Percentiles rank a stretch among this genome's conserved stretches.
Conservation (phyloP, 2,329 filamentous ascomycete species). For the Trichophyton simii region DNA sequence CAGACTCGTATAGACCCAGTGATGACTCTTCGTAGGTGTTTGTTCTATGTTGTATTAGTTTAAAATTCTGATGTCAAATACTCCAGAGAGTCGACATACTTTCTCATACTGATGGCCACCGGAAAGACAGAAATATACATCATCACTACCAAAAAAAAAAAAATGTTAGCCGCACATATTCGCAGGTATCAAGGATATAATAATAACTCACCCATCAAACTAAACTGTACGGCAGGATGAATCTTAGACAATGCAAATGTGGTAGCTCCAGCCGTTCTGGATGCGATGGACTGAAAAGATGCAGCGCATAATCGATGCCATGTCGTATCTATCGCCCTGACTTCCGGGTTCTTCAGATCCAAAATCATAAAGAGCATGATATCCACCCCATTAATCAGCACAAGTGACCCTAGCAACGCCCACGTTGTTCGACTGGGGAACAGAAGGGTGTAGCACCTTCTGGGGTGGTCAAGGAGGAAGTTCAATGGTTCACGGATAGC, state of each 20-base stretch:
- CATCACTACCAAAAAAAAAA: constrained; percentile 55
- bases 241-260: constrained; percentile 41
- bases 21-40: constrained; percentile 59
- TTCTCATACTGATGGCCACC: constrained; percentile 80
- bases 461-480: constrained; percentile 51
- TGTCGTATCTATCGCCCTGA: constrained; percentile 19
- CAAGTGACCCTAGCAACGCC: constrained; percentile 41
- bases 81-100: constrained; percentile 15
- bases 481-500: constrained; percentile 31
- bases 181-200: neutral
- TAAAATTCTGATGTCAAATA: neutral
- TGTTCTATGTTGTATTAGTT: constrained; percentile 18
- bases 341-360: constrained; percentile 41
- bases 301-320: constrained; percentile 18
- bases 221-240: constrained; percentile 44
- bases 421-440: constrained; percentile 50
- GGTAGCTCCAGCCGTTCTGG: constrained; percentile 38
- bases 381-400: constrained; percentile 44
- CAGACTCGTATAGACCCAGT: constrained; percentile 41
- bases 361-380: constrained; percentile 42
- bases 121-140: constrained; percentile 98
- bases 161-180: constrained; percentile 18
- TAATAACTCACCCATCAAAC: constrained; percentile 37
- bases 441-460: constrained; percentile 50
- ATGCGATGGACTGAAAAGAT: constrained; percentile 45